Conservation (phyloP, 1,284 basidiomycete species). For the Cutaneotrichosporon dermatis region DNA sequence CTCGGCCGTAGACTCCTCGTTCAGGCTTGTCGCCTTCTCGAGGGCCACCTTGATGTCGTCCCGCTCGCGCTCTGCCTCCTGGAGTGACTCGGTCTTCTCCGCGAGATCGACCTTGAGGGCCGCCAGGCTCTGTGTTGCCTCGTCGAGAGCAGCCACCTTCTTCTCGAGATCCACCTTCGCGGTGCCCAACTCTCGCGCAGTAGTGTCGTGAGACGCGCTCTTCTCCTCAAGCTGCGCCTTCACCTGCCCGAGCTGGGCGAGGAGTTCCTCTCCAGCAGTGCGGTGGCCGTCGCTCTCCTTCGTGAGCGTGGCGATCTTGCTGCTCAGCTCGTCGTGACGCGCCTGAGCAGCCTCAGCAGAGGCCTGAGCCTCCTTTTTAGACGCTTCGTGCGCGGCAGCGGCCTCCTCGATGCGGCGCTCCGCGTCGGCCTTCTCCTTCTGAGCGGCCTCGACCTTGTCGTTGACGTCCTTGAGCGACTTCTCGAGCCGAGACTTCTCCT, state of each 20-base stretch:
- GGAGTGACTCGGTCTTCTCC: background rate
- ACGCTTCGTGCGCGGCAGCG: background rate
- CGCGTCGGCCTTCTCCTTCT: constrained; percentile 1
- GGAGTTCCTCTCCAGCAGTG: background rate
- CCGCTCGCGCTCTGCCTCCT: background rate
- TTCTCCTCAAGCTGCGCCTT: background rate
- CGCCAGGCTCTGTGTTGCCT: constrained; percentile 2
- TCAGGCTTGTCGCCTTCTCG: constrained; percentile 1
- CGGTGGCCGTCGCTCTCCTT: constrained; percentile 7
- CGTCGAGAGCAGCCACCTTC: constrained; percentile 1
- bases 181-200: background rate
- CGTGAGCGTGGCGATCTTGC: background rate
- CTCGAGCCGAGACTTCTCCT: constrained; percentile 10
- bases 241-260: background rate
- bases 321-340: constrained; percentile 6
- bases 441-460: background rate
- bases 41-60: constrained; percentile 6
- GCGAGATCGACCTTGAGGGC: constrained; percentile 1
- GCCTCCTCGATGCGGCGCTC: background rate
- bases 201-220: background rate
- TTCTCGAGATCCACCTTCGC: constrained; percentile 3
- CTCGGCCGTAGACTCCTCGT: constrained; percentile 1
- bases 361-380: background rate
- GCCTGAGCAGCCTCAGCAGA: background rate
- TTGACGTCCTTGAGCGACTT: background rate